A percentile compares a stretch with the other conserved stretches of the same genome.
Evolutionary conservation across 2,329 filamentous ascomycete species (phyloP).

Genomic region (Coniochaeta sp.): DNA sequence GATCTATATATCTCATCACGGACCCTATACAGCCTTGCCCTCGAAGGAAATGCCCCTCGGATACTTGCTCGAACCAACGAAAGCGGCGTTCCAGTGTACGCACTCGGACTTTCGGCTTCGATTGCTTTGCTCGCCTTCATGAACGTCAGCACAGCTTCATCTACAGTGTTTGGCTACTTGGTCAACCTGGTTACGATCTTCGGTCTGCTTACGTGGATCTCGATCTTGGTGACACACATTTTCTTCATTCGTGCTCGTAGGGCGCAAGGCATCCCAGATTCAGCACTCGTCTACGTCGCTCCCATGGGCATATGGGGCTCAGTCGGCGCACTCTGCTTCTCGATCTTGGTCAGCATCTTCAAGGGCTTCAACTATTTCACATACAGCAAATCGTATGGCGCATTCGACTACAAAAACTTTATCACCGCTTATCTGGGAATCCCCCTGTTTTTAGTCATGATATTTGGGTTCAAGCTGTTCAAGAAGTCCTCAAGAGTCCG

Average conservation of each 20-base stretch:
- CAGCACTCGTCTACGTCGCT: slow-evolving; percentile 27
- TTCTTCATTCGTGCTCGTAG: slow-evolving; percentile 26
- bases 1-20: slow-evolving; percentile 45
- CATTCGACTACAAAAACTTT: slow-evolving; percentile 24
- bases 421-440: slow-evolving; percentile 34
- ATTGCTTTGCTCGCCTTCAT: slow-evolving; percentile 41
- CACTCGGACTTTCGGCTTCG: slow-evolving; percentile 32
- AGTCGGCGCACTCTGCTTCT: slow-evolving; percentile 34
- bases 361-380: slow-evolving; percentile 37
- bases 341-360: slow-evolving; percentile 33
- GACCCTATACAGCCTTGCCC: slow-evolving; percentile 43
- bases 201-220: slow-evolving; percentile 24
- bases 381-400: slow-evolving; percentile 11
- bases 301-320: slow-evolving; percentile 8
- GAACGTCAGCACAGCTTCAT: slow-evolving; percentile 32
- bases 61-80: slow-evolving; percentile 43
- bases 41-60: slow-evolving; percentile 42
- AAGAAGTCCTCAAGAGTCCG: slow-evolving; percentile 43
- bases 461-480: slow-evolving; percentile 50
- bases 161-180: slow-evolving; percentile 47
- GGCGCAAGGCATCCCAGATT: slow-evolving; percentile 28
- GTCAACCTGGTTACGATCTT: slow-evolving; percentile 42
- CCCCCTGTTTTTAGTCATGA: slow-evolving; percentile 36
- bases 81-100: slow-evolving; percentile 40
- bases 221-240: slow-evolving; percentile 21